phyloP scores from a whole-genome alignment of 2,329 filamentous ascomycete genomes.

The Cytospora mali region DNA sequence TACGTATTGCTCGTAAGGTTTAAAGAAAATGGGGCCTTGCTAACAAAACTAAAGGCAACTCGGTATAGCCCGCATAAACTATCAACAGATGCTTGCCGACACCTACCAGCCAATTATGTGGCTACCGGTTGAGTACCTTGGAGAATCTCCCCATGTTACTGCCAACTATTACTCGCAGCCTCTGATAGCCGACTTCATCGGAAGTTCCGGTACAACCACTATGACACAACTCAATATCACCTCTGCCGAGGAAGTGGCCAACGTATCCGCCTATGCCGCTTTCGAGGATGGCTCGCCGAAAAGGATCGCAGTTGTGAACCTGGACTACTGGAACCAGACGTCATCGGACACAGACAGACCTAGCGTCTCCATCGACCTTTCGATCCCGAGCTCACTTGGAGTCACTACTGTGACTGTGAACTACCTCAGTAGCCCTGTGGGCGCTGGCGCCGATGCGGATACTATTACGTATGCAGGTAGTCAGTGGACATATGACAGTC shows the following conservation, averaged over 20 bases:
- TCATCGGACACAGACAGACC: conserved; percentile 32
- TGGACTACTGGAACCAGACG: conserved; percentile 41
- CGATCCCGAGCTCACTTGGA: conserved; percentile 27
- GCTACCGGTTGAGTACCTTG: conserved; percentile 36
- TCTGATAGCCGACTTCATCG: conserved; percentile 40
- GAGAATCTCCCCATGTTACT: conserved; percentile 37
- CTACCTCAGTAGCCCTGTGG: conserved; percentile 37
- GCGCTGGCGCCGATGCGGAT: conserved; percentile 37
- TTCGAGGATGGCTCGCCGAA: conserved; percentile 35
- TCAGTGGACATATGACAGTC: conserved; percentile 40
- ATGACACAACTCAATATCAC: conserved; percentile 32
- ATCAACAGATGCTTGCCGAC: conserved; percentile 36
- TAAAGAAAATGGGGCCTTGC: not conserved
- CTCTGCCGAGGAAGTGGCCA: conserved; percentile 19
- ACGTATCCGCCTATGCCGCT: conserved; percentile 35
- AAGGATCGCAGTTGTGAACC: conserved; percentile 37
- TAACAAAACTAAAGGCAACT: conserved; percentile 25
- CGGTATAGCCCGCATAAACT: conserved; percentile 39
- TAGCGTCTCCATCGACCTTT: conserved; percentile 30
- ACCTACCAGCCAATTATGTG: conserved; percentile 37
- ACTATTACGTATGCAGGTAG: conserved; percentile 41
- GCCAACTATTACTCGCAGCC: conserved; percentile 42
- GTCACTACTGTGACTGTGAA: conserved; percentile 32
- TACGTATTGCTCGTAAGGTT: not conserved
- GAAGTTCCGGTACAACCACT: conserved; percentile 34